Base-by-base conservation (phyloP, 495 filamentous ascomycete species). In the Penicillium tannophilum region DNA sequence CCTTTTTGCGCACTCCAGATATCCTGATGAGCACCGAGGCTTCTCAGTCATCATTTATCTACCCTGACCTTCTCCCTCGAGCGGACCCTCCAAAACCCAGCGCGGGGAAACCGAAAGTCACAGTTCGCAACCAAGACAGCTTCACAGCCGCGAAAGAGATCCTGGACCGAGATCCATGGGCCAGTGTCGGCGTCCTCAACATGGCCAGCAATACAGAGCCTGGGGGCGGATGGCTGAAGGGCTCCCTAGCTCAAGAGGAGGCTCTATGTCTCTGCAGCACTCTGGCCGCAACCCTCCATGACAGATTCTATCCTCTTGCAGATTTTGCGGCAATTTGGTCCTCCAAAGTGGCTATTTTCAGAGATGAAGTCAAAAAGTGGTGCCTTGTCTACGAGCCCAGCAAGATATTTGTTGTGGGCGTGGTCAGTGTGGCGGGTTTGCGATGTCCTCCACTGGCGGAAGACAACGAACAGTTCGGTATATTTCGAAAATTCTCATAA, bases 201-300 rank as follows among this genome's bases (percentile, higher is more conserved):
- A 76, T 87, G 64, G 85, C 84, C 10, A 84, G 78, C 3, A 77
- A 82, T 0, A 62, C 79, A 6, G 65, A 65, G 8, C 73, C 77
- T 19, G 85, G 84, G 16, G 84, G 85, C 7, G 82, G 81, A 23
- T 88, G 80, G 80, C 60, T 79, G 11, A 64, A 72, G 9, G 84
- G 84, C 9, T 63, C 82, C 1, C 64, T 79, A 28, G 82, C 84
- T 1, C 85, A 87, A 62, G 85, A 88, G 68, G 85, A 87, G 67
- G 77, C 79, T 3, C 65, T 88, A 6, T 88, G 83, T 66, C 82
- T 78, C 61, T 79, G 84, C 30, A 83, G 81, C 50, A 83, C 82
- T 9, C 74, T 88, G 23, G 71, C 68, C 16, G 59, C 73, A n/a
- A 81, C 79, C 1, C 76, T 89, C 0, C 75, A 79, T 17, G 65